These are phyloP conservation scores for Coprinopsis cinerea DNA, from an alignment of 768 basidiomycete species.

Conservation along the genomic window DNA sequence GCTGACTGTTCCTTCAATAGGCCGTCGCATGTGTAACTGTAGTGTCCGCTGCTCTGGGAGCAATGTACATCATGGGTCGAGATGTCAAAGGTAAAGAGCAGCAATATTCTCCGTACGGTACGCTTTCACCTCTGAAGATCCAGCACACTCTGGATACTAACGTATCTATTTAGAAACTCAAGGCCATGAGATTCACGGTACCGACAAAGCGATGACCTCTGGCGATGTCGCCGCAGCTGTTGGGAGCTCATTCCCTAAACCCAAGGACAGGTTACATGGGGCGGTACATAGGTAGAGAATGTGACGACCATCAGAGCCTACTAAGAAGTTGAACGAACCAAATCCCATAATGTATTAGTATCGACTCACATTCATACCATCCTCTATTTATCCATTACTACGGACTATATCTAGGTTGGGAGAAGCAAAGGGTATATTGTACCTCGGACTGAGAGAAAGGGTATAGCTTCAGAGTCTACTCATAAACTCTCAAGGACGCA, in stretches of 20 bases:
- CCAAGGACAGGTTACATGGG: background rate
- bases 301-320: background rate
- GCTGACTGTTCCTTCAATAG: constrained; percentile 13
- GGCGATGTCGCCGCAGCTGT: constrained; percentile 33
- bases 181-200: constrained; percentile 20
- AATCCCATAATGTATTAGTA: background rate
- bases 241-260: constrained; percentile 27
- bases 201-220: constrained; percentile 32
- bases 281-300: background rate
- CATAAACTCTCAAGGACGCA: constrained; percentile 6
- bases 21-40: constrained; percentile 25
- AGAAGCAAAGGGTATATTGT: background rate
- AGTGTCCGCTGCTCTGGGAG: constrained; percentile 23
- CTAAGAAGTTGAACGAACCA: background rate
- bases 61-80: constrained; percentile 26
- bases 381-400: too few relatives aligned
- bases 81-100: constrained; percentile 31
- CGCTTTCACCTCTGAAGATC: constrained; percentile 8
- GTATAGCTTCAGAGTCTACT: too few relatives aligned
- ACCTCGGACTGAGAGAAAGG: background rate
- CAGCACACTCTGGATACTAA: background rate
- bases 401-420: background rate
- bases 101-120: constrained; percentile 26
- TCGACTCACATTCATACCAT: too few relatives aligned
- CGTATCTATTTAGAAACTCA: constrained; percentile 9